Base-by-base conservation (phyloP, 495 filamentous ascomycete genomes). In the Tuber melanosporum region DNA sequence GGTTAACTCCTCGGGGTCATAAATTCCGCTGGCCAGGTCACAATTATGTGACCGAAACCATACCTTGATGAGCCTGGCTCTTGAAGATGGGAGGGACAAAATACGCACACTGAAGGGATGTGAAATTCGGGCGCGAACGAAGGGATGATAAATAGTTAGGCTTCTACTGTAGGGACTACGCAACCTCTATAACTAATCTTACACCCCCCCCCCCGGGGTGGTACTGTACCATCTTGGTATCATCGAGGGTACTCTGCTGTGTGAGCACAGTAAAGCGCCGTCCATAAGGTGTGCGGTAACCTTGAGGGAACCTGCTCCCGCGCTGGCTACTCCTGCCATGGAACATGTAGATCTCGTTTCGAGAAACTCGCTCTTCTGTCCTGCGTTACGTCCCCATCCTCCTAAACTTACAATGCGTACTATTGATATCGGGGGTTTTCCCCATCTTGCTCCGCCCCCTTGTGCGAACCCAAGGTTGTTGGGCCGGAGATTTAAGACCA, bases 301-400 rank as follows among this genome's bases (percentile, higher is more conserved):
- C 17, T 12, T 15, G 32, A 66, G 57, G 57, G 26, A 12, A n/a
- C 57, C 57, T 17, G 12, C 1, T 32, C 57, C 57, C 26, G 57
- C 14, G 12, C 10, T 66, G 57, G 57, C 26, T 32, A 66, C 57
- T 66, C 57, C 57, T 66, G 57, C 57, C 57, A 32, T n/a, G 1
- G n/a, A 66, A 66, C 32, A 10, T 66, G 57, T 32, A 66, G 26
- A 66, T 66, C n/a, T 32, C 57, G 57, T 66, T 66, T 66, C 57
- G 57, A 66, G 57, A 66, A 66, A 66, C 57, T 66, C 57, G 57
- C 57, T 66, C 57, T 66, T 66, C 57, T 66, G 57, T 66, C 57
- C 57, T 66, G 57, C n/a, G n/a, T 66, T 17, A 66, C 57, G 57
- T 66, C 57, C 57, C 26, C 57, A 10, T 66, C 57, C 9, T 66